Conservation (phyloP, 169 alveolate species). For the Cyclospora cayetanensis region DNA sequence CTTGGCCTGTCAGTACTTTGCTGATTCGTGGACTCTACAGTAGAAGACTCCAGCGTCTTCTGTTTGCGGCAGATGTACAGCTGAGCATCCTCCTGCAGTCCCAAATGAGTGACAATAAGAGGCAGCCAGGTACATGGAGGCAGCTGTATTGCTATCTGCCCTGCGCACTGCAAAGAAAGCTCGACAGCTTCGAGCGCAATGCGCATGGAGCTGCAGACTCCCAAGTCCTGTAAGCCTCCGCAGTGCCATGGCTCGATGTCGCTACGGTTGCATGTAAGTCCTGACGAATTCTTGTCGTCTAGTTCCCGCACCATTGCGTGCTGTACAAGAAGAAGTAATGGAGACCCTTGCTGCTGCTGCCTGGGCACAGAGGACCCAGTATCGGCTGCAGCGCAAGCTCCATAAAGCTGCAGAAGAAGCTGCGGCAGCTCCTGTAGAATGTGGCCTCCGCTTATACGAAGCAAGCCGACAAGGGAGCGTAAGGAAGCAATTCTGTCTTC, state of each 20-base stretch:
- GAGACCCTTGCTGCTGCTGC: slow-evolving; percentile 20
- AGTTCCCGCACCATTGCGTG: slow-evolving; percentile 48
- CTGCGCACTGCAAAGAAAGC: slow-evolving; percentile 48
- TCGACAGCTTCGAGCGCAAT: slow-evolving; percentile 43
- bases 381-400: slow-evolving; percentile 9
- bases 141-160: slow-evolving; percentile 22
- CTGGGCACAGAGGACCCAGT: not conserved
- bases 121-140: slow-evolving; percentile 61
- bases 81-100: slow-evolving; percentile 33
- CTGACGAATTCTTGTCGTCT: not conserved
- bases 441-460: slow-evolving; percentile 47
- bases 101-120: slow-evolving; percentile 27
- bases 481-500: slow-evolving; percentile 48
- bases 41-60: not conserved
- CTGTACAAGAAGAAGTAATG: slow-evolving; percentile 46
- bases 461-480: slow-evolving; percentile 36
- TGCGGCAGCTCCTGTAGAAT: slow-evolving; percentile 52
- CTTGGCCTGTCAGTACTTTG: not conserved
- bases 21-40: not conserved
- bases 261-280: not conserved
- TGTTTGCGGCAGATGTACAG: slow-evolving; percentile 5
- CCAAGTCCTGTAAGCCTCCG: slow-evolving; percentile 60
- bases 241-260: slow-evolving; percentile 38
- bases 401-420: slow-evolving; percentile 43
- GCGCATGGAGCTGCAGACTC: slow-evolving; percentile 53